These are phyloP conservation scores for Suillus subluteus DNA, from an alignment of 768 basidiomycete genomes.

Conservation along the genomic window DNA sequence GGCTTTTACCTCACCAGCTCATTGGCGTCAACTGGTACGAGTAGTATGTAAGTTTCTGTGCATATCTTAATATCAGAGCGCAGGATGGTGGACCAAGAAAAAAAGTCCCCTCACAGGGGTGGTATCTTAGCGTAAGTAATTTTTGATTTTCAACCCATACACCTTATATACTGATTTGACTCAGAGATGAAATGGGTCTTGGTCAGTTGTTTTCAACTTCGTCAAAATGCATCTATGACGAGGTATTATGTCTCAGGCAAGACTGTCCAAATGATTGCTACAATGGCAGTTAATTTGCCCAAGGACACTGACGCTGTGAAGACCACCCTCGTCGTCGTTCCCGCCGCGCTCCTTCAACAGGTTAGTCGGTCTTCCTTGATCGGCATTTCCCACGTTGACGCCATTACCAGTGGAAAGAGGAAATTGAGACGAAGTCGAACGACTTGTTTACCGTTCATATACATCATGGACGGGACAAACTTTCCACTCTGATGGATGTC, in stretches of 20 bases:
- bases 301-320: slow-evolving; percentile 45
- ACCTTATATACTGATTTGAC: slow-evolving; percentile 9
- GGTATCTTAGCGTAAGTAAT: slow-evolving; percentile 62
- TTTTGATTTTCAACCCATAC: slow-evolving; percentile 2
- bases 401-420: slow-evolving; percentile 64
- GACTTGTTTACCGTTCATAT: slow-evolving; percentile 64
- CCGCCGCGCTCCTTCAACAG: slow-evolving; percentile 74
- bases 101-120: slow-evolving; percentile 48
- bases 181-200: slow-evolving; percentile 73
- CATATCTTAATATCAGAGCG: background rate
- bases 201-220: slow-evolving; percentile 30
- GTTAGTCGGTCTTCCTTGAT: slow-evolving; percentile 32
- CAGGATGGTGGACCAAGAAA: slow-evolving; percentile 73
- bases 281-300: slow-evolving; percentile 71
- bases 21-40: slow-evolving; percentile 75
- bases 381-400: background rate
- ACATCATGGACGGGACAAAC: slow-evolving; percentile 73
- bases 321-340: slow-evolving; percentile 76
- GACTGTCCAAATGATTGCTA: slow-evolving; percentile 81
- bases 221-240: slow-evolving; percentile 4
- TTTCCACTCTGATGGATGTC: slow-evolving; percentile 55
- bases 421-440: slow-evolving; percentile 70
- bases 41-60: background rate
- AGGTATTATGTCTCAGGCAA: slow-evolving; percentile 46
- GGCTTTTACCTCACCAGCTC: slow-evolving; percentile 72